Evolutionary conservation across 176 grass and related monocot species (phyloP), one percentile per base, ranked within the genome.

Genomic region (Lolium multiflorum): DNA sequence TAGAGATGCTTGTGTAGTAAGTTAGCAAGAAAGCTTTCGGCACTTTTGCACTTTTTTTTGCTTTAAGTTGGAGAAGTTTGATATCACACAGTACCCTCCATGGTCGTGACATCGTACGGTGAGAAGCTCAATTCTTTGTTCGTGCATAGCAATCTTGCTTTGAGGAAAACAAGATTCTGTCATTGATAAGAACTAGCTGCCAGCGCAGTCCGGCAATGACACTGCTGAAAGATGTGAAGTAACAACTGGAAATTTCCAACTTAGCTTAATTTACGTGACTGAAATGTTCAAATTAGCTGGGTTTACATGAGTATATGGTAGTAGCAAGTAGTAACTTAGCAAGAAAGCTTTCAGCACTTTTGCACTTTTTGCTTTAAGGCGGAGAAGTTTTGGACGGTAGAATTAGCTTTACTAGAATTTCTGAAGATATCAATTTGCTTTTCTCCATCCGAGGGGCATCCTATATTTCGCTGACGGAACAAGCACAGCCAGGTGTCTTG

Each of bases 21-120:
- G 6, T 44, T 44, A 44, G 41, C 41, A 44, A 44, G 41, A 44
- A 44, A 44, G 41, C 41, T 44, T 44, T 44, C 41, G 41, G 41
- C 41, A 44, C 41, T 44, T 44, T 8, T 44, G 41, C 41, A 35
- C 41, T 7, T 8, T 44, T 35, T 44, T 7, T 8, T 44, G 5
- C 7, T 7, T 7, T 44, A 44, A 35, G 31, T 35, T 35, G 31
- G 31, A 35, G 31, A 35, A 35, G 31, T 35, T 35, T 35, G 31
- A 35, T 35, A 35, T 35, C 31, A 35, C 31, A 35, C 31, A 5
- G 96, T 98, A 75, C 90, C 95, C 66, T 92, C 91, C 82, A 89
- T 98, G 83, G 90, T 89, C 74, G 76, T 98, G 38, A 91, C 89
- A 52, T 91, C 91, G 11, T 94, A 92, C 54, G 96, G 96, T 98